These are phyloP conservation scores for Aspergillus incahuasiensis DNA, from an alignment of 495 filamentous ascomycete genomes.

Conservation along the genomic window DNA sequence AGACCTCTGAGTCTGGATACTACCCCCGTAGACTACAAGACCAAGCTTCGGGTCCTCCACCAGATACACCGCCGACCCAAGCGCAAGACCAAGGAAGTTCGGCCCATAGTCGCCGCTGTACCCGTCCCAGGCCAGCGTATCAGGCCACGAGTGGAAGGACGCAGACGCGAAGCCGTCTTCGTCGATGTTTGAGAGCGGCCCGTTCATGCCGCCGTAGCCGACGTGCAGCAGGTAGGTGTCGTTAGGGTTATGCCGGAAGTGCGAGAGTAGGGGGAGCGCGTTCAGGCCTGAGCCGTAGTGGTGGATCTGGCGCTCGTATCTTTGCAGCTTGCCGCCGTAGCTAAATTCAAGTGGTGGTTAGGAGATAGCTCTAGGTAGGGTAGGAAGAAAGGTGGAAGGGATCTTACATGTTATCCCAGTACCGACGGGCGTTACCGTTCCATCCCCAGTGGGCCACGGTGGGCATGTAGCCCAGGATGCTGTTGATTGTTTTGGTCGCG, in stretches of 20 bases:
- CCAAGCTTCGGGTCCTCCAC: slow-evolving; percentile 36
- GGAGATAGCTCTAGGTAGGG: too few species aligned
- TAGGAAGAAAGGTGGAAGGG: too few species aligned
- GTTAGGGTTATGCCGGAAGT: slow-evolving; percentile 36
- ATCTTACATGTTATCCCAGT: slow-evolving; percentile 39
- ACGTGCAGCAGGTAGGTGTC: slow-evolving; percentile 38
- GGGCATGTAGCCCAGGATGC: slow-evolving; percentile 47
- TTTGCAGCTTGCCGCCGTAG: slow-evolving; percentile 42
- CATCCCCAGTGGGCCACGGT: slow-evolving; percentile 51
- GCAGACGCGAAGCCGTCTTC: slow-evolving; percentile 44
- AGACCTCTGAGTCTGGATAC: not conserved
- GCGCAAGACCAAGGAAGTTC: slow-evolving; percentile 40
- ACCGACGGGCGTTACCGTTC: slow-evolving; percentile 50
- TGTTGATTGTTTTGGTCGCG: slow-evolving; percentile 42
- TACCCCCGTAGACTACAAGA: not conserved
- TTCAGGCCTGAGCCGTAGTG: slow-evolving; percentile 54
- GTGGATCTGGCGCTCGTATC: slow-evolving; percentile 52
- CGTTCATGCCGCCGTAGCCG: slow-evolving; percentile 45
- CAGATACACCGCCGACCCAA: slow-evolving; percentile 42
- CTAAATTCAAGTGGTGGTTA: slow-evolving; percentile 13
- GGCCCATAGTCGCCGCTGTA: slow-evolving; percentile 52
- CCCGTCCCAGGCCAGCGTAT: slow-evolving; percentile 47
- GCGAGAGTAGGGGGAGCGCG: slow-evolving; percentile 42
- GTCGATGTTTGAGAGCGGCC: slow-evolving; percentile 48
- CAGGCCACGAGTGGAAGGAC: slow-evolving; percentile 49